Percentiles rank a stretch among this genome's conserved stretches.
These are phyloP conservation scores for Apiospora rasikravindrae DNA, from an alignment of 2,329 filamentous ascomycete species.

Conservation along the genomic window DNA sequence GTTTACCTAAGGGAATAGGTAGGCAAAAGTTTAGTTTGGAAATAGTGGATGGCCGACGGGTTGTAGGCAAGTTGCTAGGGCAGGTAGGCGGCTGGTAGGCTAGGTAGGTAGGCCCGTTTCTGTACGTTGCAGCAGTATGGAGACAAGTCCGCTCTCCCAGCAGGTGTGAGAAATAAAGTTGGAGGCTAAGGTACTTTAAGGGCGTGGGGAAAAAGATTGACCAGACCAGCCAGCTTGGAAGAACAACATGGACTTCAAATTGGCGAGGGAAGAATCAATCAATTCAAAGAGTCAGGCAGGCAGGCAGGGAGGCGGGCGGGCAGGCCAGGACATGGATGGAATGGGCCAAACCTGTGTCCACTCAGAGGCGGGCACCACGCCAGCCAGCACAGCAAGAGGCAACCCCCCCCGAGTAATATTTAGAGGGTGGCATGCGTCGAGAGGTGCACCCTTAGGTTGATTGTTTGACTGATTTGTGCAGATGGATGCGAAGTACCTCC, in stretches of 20 bases:
- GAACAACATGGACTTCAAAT: slow-evolving; percentile 1
- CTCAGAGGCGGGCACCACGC: background rate
- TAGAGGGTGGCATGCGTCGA: slow-evolving; percentile 8
- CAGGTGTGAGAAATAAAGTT: slow-evolving; percentile 12
- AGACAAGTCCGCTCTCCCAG: slow-evolving; percentile 5
- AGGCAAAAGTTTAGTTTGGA: slow-evolving; percentile 10
- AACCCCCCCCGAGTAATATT: slow-evolving; percentile 2
- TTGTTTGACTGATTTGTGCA: slow-evolving; percentile 2
- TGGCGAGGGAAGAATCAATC: slow-evolving; percentile 18
- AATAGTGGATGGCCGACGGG: slow-evolving; percentile 5
- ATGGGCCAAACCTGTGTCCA: slow-evolving; percentile 9
- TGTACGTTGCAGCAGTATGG: slow-evolving; percentile 14
- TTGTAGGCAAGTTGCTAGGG: background rate
- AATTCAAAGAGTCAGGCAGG: slow-evolving; percentile 10
- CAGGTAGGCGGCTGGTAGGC: background rate
- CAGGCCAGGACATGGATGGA: slow-evolving; percentile 19
- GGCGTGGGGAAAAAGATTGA: background rate
- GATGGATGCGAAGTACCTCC: background rate
- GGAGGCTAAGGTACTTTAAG: slow-evolving; percentile 16
- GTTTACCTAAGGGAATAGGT: slow-evolving; percentile 14
- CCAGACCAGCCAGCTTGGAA: background rate
- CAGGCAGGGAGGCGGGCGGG: slow-evolving; percentile 26
- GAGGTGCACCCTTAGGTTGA: background rate
- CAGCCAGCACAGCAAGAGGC: slow-evolving; percentile 4
- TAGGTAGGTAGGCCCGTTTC: slow-evolving; percentile 2